phyloP scores from a whole-genome alignment of 257 asterid species.

The Solanum chilense region DNA sequence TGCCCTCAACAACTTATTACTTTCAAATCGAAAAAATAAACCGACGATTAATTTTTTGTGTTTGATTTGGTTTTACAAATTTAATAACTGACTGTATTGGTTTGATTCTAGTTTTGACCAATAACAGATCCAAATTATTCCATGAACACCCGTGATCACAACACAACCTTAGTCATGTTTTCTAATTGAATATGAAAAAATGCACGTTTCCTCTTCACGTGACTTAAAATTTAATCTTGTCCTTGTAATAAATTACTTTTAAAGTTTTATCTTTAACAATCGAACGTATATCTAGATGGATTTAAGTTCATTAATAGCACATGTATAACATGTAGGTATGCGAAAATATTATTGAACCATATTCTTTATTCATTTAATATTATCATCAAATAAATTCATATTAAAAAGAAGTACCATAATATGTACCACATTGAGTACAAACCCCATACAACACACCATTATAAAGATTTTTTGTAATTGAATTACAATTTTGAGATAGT shows the following conservation, averaged over 20 bases:
- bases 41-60: accelerated
- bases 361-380: background rate
- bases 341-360: no score
- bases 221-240: background rate
- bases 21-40: background rate
- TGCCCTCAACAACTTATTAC: background rate
- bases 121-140: background rate
- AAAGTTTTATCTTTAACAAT: background rate
- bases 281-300: background rate
- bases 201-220: background rate
- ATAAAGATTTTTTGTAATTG: background rate
- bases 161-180: background rate
- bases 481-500: background rate
- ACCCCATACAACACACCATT: background rate
- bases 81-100: no score
- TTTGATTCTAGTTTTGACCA: background rate
- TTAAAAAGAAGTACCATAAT: background rate
- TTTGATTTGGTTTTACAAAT: background rate
- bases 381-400: background rate
- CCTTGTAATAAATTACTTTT: no score
- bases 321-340: background rate
- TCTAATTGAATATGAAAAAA: background rate
- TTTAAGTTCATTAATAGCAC: no score
- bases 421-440: background rate
- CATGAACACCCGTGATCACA: background rate